Conservation (phyloP, 1,139 yeast genomes). For the Geotrichum europaeum region DNA sequence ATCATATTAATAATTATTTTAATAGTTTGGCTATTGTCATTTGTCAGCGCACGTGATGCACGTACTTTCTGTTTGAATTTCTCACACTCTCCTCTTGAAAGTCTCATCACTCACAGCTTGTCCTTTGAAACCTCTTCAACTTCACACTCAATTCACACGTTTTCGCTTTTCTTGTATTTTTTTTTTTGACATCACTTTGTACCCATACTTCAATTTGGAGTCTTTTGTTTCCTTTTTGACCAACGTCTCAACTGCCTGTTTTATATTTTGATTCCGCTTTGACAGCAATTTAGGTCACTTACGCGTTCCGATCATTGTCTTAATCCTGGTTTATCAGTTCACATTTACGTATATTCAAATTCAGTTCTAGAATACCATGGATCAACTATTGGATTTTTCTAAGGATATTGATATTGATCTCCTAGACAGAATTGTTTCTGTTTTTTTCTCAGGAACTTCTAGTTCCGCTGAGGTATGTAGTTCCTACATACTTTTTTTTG, state of each 20-base stretch:
- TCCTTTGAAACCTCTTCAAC: not conserved
- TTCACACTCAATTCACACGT: not conserved
- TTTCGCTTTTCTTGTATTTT: not conserved
- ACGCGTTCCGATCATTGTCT: not conserved
- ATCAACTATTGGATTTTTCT: constrained; percentile 78
- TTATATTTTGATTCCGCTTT: not conserved
- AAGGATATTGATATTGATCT: constrained; percentile 72
- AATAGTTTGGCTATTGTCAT: not conserved
- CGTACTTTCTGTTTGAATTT: not conserved
- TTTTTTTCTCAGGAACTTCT: constrained; percentile 83
- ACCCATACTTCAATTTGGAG: not conserved
- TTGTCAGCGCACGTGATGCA: not conserved
- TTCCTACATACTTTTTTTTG: not conserved
- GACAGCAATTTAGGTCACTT: not conserved
- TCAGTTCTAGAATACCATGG: constrained; percentile 46
- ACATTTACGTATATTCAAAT: not conserved
- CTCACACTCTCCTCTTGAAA: not conserved
- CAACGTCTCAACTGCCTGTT: not conserved
- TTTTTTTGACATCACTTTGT: not conserved
- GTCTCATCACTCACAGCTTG: not conserved
- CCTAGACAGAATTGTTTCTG: constrained; percentile 78
- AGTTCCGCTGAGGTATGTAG: constrained; percentile 40
- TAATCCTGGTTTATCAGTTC: not conserved
- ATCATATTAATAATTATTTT: not conserved
- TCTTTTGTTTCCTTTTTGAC: not conserved